Conservation (phyloP, 2,329 filamentous ascomycete genomes). For the Cyphellophora europaea region DNA sequence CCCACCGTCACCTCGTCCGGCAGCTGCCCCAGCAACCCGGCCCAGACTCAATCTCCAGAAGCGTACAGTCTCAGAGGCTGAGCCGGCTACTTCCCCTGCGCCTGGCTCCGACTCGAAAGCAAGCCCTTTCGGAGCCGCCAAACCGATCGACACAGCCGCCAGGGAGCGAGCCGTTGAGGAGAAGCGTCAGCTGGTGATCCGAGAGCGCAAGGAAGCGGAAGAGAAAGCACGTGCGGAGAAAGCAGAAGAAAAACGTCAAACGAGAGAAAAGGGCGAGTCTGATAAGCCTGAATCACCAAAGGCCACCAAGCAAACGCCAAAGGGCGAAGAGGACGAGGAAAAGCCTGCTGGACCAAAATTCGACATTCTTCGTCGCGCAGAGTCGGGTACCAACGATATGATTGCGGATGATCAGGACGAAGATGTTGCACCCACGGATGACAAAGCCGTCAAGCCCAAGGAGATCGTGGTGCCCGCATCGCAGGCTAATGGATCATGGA, state of each 20-base stretch:
- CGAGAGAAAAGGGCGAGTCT: constrained; percentile 55
- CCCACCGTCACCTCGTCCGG: constrained; percentile 63
- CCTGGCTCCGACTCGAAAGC: constrained; percentile 61
- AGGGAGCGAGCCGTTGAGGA: constrained; percentile 86
- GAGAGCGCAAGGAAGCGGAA: constrained; percentile 78
- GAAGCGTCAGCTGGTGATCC: constrained; percentile 63
- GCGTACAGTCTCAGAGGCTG: constrained; percentile 75
- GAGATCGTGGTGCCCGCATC: constrained; percentile 36
- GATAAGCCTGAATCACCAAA: constrained; percentile 36
- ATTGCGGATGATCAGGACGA: constrained; percentile 36
- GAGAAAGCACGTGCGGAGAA: constrained; percentile 72
- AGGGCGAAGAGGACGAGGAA: constrained; percentile 16
- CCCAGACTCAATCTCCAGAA: constrained; percentile 84
- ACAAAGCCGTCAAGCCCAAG: constrained; percentile 48
- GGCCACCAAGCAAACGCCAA: constrained; percentile 17
- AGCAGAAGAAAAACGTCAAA: constrained; percentile 53
- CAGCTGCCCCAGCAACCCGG: constrained; percentile 51
- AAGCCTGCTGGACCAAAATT: constrained; percentile 33
- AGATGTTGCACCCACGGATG: constrained; percentile 26
- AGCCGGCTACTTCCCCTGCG: constrained; percentile 37
- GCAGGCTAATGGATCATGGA: constrained; percentile 34
- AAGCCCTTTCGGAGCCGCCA: constrained; percentile 86
- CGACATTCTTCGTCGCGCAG: constrained; percentile 45
- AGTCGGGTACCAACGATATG: constrained; percentile 38
- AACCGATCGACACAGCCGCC: constrained; percentile 85